Conservation (phyloP, 2,329 filamentous ascomycete genomes). For the Lasiodiplodia citricola region DNA sequence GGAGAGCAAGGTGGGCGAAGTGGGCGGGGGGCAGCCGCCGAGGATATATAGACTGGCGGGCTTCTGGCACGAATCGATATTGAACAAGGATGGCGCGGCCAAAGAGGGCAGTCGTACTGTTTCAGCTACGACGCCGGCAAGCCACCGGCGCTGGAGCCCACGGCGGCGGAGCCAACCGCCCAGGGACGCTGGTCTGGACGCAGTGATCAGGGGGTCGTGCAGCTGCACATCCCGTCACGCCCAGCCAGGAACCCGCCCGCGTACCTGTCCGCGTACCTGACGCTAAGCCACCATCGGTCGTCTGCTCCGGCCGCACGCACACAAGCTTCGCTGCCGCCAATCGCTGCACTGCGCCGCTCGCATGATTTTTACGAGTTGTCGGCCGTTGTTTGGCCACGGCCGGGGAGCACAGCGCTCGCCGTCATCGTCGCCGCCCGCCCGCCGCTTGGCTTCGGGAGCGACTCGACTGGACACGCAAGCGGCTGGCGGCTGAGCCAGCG, state of each 20-base stretch:
- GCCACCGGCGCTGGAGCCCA: conserved; percentile 5
- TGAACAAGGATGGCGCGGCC: conserved; percentile 18
- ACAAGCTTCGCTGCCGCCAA: neutral
- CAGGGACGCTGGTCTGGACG: conserved; percentile 10
- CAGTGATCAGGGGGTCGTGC: conserved; percentile 16
- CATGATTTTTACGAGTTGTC: conserved; percentile 1
- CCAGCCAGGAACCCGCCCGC: conserved; percentile 4
- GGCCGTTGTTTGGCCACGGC: conserved; percentile 10
- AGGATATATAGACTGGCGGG: conserved; percentile 26
- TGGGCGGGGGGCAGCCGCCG: conserved; percentile 11
- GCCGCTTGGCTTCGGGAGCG: neutral
- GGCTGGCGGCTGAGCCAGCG: conserved; percentile 3
- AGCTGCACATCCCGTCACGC: conserved; percentile 7
- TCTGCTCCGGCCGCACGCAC: neutral
- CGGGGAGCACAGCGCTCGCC: neutral
- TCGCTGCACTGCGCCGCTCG: neutral
- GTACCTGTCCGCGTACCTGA: conserved; percentile 13
- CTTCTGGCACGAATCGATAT: conserved; percentile 15
- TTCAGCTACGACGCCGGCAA: conserved; percentile 22
- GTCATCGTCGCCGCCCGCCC: neutral
- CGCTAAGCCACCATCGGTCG: neutral
- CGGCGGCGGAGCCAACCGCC: neutral
- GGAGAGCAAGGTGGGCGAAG: conserved; percentile 26
- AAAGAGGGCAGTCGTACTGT: conserved; percentile 17
- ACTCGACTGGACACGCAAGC: neutral